These are phyloP conservation scores for Telfairia occidentalis DNA, from an alignment of 331 rosid genomes.

Conservation along the genomic window DNA sequence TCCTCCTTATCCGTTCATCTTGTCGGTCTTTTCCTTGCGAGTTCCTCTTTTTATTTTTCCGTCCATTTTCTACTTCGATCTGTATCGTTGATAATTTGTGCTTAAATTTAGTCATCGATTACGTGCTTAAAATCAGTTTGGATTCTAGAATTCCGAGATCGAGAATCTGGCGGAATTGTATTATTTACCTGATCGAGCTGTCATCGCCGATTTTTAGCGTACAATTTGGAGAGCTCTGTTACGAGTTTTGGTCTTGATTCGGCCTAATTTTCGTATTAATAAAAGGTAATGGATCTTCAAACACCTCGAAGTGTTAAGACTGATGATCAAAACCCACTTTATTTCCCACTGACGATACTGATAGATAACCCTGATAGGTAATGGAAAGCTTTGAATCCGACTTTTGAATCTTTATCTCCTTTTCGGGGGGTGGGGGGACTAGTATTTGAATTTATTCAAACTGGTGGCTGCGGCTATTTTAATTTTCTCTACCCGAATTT, in stretches of 20 bases:
- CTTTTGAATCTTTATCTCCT: neutral
- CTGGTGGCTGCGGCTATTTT: neutral
- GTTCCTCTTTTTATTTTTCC: neutral
- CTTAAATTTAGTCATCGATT: neutral
- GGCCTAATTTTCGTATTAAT: slow-evolving; percentile 1
- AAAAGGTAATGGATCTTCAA: slow-evolving; percentile 8
- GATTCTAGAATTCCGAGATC: slow-evolving; percentile 4
- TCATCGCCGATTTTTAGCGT: neutral
- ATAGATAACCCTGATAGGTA: neutral
- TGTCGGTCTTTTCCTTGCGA: neutral
- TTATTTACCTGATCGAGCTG: neutral
- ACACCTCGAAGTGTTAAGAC: neutral
- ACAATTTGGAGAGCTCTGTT: neutral
- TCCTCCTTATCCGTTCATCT: slow-evolving; percentile 14
- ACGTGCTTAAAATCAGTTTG: neutral
- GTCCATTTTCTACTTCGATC: neutral
- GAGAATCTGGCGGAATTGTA: slow-evolving; percentile 10
- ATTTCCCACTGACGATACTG: neutral
- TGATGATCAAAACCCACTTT: slow-evolving; percentile 1
- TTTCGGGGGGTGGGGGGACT: neutral
- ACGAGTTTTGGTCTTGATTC: neutral
- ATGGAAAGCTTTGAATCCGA: neutral
- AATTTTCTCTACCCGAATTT: neutral
- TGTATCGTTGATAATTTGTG: neutral
- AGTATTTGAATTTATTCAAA: neutral